Percentiles rank a stretch among this genome's conserved stretches.
Conservation (phyloP, 73 alveolate genomes). For the Diophrys sp. region DNA sequence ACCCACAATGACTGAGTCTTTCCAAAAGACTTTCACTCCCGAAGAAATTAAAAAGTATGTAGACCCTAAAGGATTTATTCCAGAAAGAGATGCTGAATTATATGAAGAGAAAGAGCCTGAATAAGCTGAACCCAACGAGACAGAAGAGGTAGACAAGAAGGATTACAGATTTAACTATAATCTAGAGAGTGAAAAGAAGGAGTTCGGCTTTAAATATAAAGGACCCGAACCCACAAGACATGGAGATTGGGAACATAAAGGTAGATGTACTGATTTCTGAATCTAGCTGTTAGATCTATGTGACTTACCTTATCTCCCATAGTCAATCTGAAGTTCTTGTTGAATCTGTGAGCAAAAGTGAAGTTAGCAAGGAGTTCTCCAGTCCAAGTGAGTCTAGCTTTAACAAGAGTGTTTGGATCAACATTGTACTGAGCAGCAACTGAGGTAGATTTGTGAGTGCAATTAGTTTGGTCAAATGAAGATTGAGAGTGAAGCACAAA, state of each 20-base stretch:
- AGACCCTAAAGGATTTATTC: slow-evolving; percentile 20
- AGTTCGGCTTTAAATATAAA: slow-evolving; percentile 73
- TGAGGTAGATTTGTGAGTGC: too few relatives aligned
- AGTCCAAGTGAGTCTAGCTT: too few relatives aligned
- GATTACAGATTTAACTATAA: slow-evolving; percentile 1
- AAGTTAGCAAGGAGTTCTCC: too few relatives aligned
- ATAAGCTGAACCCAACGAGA: background rate
- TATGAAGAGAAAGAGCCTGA: slow-evolving; percentile 7
- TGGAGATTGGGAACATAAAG: slow-evolving; percentile 91
- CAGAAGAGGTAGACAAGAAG: background rate
- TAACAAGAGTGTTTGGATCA: too few relatives aligned
- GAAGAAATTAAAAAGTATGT: slow-evolving; percentile 17
- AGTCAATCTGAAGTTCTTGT: too few relatives aligned
- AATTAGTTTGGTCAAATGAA: too few relatives aligned
- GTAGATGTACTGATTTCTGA: slow-evolving; percentile 81
- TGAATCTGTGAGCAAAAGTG: too few relatives aligned
- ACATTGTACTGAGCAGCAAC: too few relatives aligned
- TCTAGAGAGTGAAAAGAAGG: slow-evolving; percentile 37
- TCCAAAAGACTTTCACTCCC: slow-evolving; percentile 11
- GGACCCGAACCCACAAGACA: slow-evolving; percentile 93
- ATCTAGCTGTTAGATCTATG: too few relatives aligned
- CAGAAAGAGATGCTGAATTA: background rate
- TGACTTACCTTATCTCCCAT: background rate
- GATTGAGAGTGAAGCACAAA: too few relatives aligned
- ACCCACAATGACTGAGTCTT: slow-evolving; percentile 23